Evolutionary conservation across 164 flowering plant species (phyloP).

Genomic region (Saururus chinensis): DNA sequence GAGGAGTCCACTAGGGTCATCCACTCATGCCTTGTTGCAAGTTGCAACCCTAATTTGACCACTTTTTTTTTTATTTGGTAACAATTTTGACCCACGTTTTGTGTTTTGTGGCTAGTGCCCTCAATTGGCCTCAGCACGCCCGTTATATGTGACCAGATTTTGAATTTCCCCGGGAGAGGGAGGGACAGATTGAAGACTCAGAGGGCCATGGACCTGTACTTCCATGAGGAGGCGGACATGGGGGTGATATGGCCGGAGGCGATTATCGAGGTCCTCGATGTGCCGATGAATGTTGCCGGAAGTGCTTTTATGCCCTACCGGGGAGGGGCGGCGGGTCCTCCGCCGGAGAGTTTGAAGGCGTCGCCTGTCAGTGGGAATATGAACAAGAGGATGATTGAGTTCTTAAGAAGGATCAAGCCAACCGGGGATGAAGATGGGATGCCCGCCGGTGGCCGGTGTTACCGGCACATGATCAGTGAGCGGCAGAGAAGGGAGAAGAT

Average conservation of each 20-base stretch:
- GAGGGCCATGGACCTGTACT: slow-evolving; percentile 2
- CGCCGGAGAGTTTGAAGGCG: background rate
- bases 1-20: background rate
- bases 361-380: slow-evolving; percentile 8
- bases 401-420: slow-evolving; percentile 18
- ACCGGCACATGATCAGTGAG: slow-evolving; percentile 43
- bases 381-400: slow-evolving; percentile 39
- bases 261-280: background rate
- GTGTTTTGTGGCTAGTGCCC: background rate
- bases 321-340: slow-evolving; percentile 4
- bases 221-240: background rate
- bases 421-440: background rate
- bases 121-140: background rate
- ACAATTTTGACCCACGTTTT: background rate
- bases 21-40: background rate
- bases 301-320: slow-evolving; percentile 26
- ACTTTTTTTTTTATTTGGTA: too few relatives aligned
- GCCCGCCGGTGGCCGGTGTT: slow-evolving; percentile 16
- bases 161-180: background rate
- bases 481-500: slow-evolving; percentile 41
- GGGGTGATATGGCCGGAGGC: background rate
- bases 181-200: background rate
- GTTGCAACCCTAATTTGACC: slow-evolving; percentile 1
- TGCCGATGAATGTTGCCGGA: background rate
- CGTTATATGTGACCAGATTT: background rate